phyloP scores from a whole-genome alignment of 352 stramenopile genomes.

The Aphanomyces invadans region DNA sequence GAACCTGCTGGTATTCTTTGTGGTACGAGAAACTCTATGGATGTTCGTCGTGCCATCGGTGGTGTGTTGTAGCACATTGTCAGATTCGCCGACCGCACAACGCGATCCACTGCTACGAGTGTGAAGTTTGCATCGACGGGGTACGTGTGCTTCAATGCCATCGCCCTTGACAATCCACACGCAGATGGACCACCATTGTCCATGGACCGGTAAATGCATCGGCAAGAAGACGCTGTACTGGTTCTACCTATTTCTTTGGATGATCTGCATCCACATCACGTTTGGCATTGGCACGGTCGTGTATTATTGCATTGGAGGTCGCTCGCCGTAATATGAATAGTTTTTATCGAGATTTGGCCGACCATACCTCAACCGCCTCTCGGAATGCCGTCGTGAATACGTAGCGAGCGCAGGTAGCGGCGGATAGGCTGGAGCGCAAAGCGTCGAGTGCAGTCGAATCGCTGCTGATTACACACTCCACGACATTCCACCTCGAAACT shows the following conservation, averaged over 20 bases:
- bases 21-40: no score
- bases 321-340: not conserved
- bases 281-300: conserved; percentile 37
- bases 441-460: no score
- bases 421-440: no score
- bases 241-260: conserved; percentile 75
- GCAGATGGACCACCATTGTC: conserved; percentile 88
- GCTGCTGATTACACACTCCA: no score
- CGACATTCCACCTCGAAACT: no score
- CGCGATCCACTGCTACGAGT: conserved; percentile 75
- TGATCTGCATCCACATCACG: conserved; percentile 60
- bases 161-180: no score
- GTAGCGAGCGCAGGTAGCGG: no score
- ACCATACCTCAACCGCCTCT: no score
- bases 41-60: no score
- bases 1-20: conserved; percentile 54
- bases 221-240: conserved; percentile 66
- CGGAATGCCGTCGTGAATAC: not conserved
- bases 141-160: conserved; percentile 33
- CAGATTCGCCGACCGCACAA: conserved; percentile 57
- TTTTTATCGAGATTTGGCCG: no score
- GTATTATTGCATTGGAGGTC: conserved; percentile 15
- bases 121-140: conserved; percentile 58
- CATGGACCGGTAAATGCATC: conserved; percentile 89
- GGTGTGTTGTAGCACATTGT: conserved; percentile 47